Evolutionary conservation across 345 rosid species (phyloP).

Genomic region (Eucalyptus melliodora): DNA sequence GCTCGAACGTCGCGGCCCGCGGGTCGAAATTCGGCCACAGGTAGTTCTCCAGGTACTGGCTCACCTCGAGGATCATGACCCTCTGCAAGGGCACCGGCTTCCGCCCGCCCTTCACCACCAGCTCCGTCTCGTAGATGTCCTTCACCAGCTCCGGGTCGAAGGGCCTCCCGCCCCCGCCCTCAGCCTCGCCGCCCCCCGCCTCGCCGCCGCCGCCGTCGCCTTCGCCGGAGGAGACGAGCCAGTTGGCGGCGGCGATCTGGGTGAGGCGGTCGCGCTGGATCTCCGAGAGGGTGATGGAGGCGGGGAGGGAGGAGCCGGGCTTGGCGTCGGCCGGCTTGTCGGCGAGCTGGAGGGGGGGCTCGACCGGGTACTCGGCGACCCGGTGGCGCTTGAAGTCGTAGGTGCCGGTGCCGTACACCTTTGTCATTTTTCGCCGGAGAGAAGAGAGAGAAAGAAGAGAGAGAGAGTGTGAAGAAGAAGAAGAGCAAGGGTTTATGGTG

Average conservation of each 20-base stretch:
- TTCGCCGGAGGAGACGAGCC: slow-evolving; percentile 41
- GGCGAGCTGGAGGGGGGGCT: slow-evolving; percentile 14
- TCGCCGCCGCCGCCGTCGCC: slow-evolving; percentile 3
- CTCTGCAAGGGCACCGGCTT: slow-evolving; percentile 88
- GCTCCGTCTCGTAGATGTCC: slow-evolving; percentile 74
- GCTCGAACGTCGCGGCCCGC: slow-evolving; percentile 73
- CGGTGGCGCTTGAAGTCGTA: slow-evolving; percentile 98
- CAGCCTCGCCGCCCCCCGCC: slow-evolving; percentile 5
- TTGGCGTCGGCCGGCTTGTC: slow-evolving; percentile 49
- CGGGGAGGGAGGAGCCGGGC: slow-evolving; percentile 51
- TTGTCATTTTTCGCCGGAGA: slow-evolving; percentile 35
- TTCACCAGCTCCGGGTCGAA: slow-evolving; percentile 70
- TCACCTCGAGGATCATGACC: slow-evolving; percentile 94
- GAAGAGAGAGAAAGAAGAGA: background rate
- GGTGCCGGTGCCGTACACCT: slow-evolving; percentile 86
- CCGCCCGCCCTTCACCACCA: slow-evolving; percentile 56
- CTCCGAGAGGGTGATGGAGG: slow-evolving; percentile 80
- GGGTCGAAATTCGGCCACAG: slow-evolving; percentile 90
- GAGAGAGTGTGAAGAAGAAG: background rate
- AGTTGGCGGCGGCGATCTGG: slow-evolving; percentile 66
- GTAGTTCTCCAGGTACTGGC: slow-evolving; percentile 93
- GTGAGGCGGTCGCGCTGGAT: slow-evolving; percentile 87
- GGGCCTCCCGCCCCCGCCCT: slow-evolving; percentile 6
- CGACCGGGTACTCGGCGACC: slow-evolving; percentile 94
- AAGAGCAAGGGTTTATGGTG: background rate